Evolutionary conservation across 2,329 filamentous ascomycete genomes (phyloP), one percentile per base, ranked within the genome.

Genomic region (Neofusicoccum sp.): DNA sequence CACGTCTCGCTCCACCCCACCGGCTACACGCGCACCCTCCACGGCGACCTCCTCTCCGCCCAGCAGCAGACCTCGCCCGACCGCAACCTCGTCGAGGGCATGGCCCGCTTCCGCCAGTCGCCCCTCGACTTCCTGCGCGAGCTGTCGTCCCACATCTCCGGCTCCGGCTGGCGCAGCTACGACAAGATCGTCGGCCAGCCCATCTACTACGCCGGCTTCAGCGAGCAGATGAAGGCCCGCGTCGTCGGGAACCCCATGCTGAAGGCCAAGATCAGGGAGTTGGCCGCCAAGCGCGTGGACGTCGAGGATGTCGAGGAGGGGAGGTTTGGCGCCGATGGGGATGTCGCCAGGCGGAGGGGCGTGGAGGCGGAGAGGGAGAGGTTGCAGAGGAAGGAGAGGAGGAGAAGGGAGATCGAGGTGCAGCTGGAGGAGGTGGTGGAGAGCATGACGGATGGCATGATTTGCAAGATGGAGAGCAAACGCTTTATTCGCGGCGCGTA

Each of bases 391-490:
- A 58, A 64, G 56, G 84, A 88, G 68, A 80, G 81, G 53, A 86
- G 86, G 63, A 81, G 95, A 56, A 83, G 86, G 56, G 86, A 89
- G 67, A 85, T 98, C 60, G 87, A 92, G 70, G 80, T 81, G 38
- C 88, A 88, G 61, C 79, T 99, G 47, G 82, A 86, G 59, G 87
- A 96, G 70, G 88, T 97, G 4, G 89, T 91, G 3, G 91, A 95
- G 65, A 87, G 89, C 65, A 88, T 95, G 84, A 91, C 92, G 26
- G 91, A 96, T 71, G 86, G 89, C 64, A 98, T 99, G 95, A 97
- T 99, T 64, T 98, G 93, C 84, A 99, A 99, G 77, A 93, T 98
- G 83, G 95, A 99, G 76, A 96, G 89, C 80, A 96, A 93, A 72
- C 80, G 85, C 2, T 98, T 98, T 71, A 96, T 99, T 67, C 82